Percentiles rank a stretch among this genome's conserved stretches.
These are phyloP conservation scores for Sequoiadendron giganteum DNA, from an alignment of 75 land plant species.

Conservation along the genomic window DNA sequence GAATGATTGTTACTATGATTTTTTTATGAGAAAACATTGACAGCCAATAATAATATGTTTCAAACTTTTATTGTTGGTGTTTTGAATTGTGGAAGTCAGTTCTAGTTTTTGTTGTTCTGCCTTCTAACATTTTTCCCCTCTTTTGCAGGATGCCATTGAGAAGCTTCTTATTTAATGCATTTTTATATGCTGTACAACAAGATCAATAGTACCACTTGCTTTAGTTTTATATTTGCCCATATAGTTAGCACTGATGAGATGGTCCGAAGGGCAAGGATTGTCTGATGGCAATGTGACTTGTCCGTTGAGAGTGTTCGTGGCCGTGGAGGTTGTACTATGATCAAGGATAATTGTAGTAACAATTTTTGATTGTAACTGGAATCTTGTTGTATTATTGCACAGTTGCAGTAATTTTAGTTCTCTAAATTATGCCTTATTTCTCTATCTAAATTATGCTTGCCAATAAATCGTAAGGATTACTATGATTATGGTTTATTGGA, in stretches of 20 bases:
- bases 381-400: background rate
- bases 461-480: too few species aligned
- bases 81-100: background rate
- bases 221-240: background rate
- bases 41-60: too few species aligned
- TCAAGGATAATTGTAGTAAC: background rate
- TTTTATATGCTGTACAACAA: background rate
- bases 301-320: background rate
- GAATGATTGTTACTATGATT: too few species aligned
- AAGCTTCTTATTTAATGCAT: constrained; percentile 52
- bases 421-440: too few species aligned
- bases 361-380: background rate
- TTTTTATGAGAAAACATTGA: too few species aligned
- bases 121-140: background rate
- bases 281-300: constrained; percentile 7
- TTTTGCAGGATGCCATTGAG: constrained; percentile 58
- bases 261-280: constrained; percentile 9
- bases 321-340: background rate
- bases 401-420: too few species aligned
- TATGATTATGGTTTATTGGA: too few species aligned
- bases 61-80: too few species aligned
- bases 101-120: background rate
- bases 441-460: too few species aligned
- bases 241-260: constrained; percentile 14
- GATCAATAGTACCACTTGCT: background rate